Percentiles rank a stretch among this genome's conserved stretches.
Evolutionary conservation across 352 stramenopile species (phyloP).

Genomic region (Peronospora belbahrii): DNA sequence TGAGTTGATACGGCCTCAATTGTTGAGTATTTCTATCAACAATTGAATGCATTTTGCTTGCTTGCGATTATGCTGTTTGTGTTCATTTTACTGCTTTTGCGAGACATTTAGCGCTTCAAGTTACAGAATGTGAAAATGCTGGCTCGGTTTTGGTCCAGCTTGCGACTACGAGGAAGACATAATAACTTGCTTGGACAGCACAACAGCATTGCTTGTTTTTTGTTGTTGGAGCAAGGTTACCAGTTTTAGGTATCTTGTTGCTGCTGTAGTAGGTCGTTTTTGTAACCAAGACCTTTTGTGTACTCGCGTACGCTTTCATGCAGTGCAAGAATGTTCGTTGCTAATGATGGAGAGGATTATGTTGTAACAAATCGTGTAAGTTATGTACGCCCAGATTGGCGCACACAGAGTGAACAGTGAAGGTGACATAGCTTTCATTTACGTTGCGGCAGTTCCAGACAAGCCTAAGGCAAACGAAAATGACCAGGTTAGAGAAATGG

Average conservation of each 20-base stretch:
- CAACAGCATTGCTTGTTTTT: conserved; percentile 11
- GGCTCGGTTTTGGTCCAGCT: no score
- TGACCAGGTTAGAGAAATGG: conserved; percentile 15
- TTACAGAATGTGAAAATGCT: conserved; percentile 10
- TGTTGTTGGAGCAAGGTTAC: conserved; percentile 7
- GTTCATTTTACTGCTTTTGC: conserved; percentile 31
- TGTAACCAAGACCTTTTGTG: conserved; percentile 34
- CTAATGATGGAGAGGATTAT: conserved; percentile 17
- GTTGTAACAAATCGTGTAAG: conserved; percentile 19
- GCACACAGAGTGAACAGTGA: conserved; percentile 21
- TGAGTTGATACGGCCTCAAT: no score
- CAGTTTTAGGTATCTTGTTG: conserved; percentile 20
- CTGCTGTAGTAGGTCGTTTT: conserved; percentile 38
- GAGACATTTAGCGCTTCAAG: conserved; percentile 12
- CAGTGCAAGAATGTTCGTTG: conserved; percentile 47
- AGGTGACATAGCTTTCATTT: no score
- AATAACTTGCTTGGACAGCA: conserved; percentile 5
- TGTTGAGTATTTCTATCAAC: neutral
- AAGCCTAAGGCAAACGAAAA: no score
- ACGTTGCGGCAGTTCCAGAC: no score
- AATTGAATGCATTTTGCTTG: neutral
- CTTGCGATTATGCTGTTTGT: conserved; percentile 30
- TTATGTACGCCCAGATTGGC: conserved; percentile 29
- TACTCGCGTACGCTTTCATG: conserved; percentile 31
- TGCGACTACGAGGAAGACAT: conserved; percentile 5